Conservation (phyloP, 2,329 filamentous ascomycete genomes). For the Colletotrichum destructivum region DNA sequence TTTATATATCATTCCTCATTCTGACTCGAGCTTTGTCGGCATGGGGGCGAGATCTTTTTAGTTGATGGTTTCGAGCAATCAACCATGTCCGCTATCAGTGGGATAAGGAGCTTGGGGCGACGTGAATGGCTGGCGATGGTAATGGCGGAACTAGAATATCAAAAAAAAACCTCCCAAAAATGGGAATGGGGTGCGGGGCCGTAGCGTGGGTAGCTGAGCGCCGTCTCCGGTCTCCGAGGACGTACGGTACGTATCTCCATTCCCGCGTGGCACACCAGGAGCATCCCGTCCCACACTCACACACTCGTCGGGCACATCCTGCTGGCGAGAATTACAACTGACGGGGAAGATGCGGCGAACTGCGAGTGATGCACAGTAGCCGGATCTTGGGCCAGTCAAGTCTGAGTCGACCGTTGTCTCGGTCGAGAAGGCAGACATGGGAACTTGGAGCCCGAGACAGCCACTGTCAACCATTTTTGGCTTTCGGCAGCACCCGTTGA, state of each 20-base stretch:
- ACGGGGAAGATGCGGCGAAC: slow-evolving; percentile 27
- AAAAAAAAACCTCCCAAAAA: slow-evolving; percentile 4
- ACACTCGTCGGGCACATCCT: slow-evolving; percentile 30
- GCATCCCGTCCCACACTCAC: slow-evolving; percentile 16
- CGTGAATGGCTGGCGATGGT: slow-evolving; percentile 42
- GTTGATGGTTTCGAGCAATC: slow-evolving; percentile 41
- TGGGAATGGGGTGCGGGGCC: slow-evolving; percentile 24
- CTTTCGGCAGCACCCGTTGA: too few relatives aligned
- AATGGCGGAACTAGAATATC: neutral
- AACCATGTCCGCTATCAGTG: slow-evolving; percentile 32
- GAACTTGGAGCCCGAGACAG: too few relatives aligned
- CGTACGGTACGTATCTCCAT: too few relatives aligned
- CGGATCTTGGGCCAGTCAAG: neutral
- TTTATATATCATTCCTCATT: slow-evolving; percentile 11
- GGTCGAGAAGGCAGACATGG: too few relatives aligned
- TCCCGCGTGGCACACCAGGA: slow-evolving; percentile 37
- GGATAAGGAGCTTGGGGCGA: slow-evolving; percentile 37
- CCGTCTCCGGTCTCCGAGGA: neutral
- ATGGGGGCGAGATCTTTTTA: slow-evolving; percentile 39
- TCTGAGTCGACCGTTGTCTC: too few relatives aligned
- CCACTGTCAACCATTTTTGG: too few relatives aligned
- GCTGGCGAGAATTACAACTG: neutral
- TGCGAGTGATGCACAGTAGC: slow-evolving; percentile 18
- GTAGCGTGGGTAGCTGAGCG: slow-evolving; percentile 8
- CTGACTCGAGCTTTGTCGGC: slow-evolving; percentile 12